These are phyloP conservation scores for Avena sativa DNA, from an alignment of 176 grass and related monocot genomes.

Conservation along the genomic window DNA sequence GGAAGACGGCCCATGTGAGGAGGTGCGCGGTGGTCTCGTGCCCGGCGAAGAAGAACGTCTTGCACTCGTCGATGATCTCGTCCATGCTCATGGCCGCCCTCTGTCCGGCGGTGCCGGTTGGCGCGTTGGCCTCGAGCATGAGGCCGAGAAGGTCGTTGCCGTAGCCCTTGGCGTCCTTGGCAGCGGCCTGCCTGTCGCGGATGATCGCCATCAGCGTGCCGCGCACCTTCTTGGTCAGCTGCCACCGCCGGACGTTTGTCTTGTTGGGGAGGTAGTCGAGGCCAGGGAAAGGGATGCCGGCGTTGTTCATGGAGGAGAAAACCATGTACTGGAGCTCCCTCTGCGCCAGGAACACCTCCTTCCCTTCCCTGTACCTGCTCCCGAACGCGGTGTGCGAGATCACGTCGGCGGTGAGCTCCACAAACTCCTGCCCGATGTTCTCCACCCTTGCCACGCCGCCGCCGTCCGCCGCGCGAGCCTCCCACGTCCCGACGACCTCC, in stretches of 20 bases:
- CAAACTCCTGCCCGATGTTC: conserved; percentile 51
- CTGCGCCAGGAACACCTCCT: conserved; percentile 67
- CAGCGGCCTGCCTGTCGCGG: conserved; percentile 1
- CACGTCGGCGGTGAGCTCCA: conserved; percentile 62
- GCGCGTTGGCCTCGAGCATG: neutral
- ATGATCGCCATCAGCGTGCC: conserved; percentile 52
- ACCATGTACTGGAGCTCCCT: conserved; percentile 56
- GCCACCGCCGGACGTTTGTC: conserved; percentile 43
- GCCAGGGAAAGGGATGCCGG: neutral
- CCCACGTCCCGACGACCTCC: conserved; percentile 49
- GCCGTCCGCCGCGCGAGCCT: neutral
- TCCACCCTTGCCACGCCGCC: neutral
- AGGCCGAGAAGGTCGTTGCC: neutral
- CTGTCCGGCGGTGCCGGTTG: neutral
- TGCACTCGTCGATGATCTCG: conserved; percentile 68
- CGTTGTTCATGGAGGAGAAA: neutral
- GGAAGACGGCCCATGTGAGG: conserved; percentile 56
- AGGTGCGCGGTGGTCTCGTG: conserved; percentile 58
- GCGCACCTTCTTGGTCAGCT: conserved; percentile 46
- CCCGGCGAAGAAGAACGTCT: conserved; percentile 68
- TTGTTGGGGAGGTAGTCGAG: conserved; percentile 33
- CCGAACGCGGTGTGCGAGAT: conserved; percentile 71
- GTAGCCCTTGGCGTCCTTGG: neutral
- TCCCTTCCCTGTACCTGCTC: conserved; percentile 61
- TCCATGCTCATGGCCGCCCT: conserved; percentile 48